phyloP scores from a whole-genome alignment of 2,329 filamentous ascomycete species.

The Talaromyces sp. region DNA sequence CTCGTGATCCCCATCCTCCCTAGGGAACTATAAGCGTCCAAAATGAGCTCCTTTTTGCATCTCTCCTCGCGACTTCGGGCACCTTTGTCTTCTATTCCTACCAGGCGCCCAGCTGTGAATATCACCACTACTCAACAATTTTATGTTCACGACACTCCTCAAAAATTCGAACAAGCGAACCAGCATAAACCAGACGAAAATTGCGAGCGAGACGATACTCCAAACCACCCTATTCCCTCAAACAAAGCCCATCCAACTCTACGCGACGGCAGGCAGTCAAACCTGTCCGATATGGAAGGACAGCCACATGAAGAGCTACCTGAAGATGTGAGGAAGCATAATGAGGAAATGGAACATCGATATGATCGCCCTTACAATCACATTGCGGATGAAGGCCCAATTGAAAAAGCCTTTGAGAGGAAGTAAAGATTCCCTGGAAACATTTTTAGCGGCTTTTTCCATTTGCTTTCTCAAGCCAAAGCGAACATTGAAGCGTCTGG shows the following conservation, averaged over 20 bases:
- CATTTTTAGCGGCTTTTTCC: too few relatives aligned
- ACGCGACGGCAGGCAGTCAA: slow-evolving; percentile 31
- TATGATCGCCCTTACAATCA: slow-evolving; percentile 39
- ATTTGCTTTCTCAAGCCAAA: background rate
- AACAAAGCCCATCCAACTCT: slow-evolving; percentile 40
- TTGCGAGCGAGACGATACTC: background rate
- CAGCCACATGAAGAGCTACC: slow-evolving; percentile 30
- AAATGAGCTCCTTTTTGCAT: slow-evolving; percentile 9
- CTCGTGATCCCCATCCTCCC: background rate
- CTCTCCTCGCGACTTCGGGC: background rate
- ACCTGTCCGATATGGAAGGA: slow-evolving; percentile 33
- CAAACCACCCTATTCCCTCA: slow-evolving; percentile 29
- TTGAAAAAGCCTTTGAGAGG: slow-evolving; percentile 6
- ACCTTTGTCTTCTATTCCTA: background rate
- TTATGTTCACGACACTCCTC: slow-evolving; percentile 7
- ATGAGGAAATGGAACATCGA: slow-evolving; percentile 35
- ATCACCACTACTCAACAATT: background rate
- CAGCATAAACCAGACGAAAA: background rate
- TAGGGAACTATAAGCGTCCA: background rate
- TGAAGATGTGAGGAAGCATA: slow-evolving; percentile 40
- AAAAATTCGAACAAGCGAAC: background rate
- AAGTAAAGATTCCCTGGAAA: background rate
- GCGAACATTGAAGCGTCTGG: background rate
- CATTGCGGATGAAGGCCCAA: slow-evolving; percentile 15
- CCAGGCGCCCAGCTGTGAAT: background rate